Percentiles rank a stretch among this genome's conserved stretches.
Conservation (phyloP, 2,329 filamentous ascomycete genomes). For the Saccharata proteae region DNA sequence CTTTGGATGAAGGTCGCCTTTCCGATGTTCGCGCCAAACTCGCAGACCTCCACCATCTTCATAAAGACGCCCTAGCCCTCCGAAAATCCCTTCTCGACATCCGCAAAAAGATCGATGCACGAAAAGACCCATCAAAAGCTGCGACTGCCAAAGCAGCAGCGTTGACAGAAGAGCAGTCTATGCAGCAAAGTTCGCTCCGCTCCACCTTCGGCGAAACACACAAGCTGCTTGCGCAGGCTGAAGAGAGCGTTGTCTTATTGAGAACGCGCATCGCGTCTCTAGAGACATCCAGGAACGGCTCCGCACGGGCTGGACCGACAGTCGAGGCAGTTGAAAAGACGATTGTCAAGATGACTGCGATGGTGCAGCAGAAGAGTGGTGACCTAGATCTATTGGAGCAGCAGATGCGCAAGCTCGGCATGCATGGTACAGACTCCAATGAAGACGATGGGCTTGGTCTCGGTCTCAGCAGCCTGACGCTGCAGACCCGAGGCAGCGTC, state of each 20-base stretch:
- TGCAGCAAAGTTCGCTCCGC: constrained; percentile 73
- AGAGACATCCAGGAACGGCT: constrained; percentile 36
- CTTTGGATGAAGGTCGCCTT: constrained; percentile 57
- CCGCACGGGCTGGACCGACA: constrained; percentile 51
- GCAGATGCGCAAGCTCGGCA: constrained; percentile 59
- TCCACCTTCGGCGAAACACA: constrained; percentile 63
- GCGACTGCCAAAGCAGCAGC: constrained; percentile 58
- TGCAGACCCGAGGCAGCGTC: constrained; percentile 11
- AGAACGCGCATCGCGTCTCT: constrained; percentile 61
- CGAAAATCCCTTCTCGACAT: constrained; percentile 56
- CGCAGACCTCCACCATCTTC: constrained; percentile 53
- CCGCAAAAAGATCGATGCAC: constrained; percentile 58
- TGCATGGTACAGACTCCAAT: constrained; percentile 6
- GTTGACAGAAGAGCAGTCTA: constrained; percentile 70
- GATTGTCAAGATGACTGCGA: constrained; percentile 80
- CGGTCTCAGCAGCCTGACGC: constrained; percentile 9
- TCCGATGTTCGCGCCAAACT: constrained; percentile 58
- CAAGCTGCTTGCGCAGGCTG: constrained; percentile 61
- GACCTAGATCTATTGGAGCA: constrained; percentile 85
- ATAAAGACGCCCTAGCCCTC: constrained; percentile 59
- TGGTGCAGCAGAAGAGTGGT: constrained; percentile 82
- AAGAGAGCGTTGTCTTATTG: constrained; percentile 68
- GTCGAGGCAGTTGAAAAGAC: constrained; percentile 88
- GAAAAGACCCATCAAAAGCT: constrained; percentile 54
- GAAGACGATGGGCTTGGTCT: constrained; percentile 5